phyloP scores from a whole-genome alignment of 208 protist genomes.

The Tritrichomonas foetus region DNA sequence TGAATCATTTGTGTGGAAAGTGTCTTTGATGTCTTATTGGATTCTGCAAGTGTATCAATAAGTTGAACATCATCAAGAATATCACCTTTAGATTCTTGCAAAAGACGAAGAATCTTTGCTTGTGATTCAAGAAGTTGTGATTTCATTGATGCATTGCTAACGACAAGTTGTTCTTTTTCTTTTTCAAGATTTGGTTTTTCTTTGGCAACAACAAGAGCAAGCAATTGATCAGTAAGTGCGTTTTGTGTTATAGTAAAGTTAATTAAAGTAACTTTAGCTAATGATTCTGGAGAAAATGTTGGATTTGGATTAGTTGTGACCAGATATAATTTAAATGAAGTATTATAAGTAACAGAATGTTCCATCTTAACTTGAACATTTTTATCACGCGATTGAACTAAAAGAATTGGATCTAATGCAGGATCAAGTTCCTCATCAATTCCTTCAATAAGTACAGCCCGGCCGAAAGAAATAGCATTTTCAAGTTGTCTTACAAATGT shows the following conservation, averaged over 20 bases:
- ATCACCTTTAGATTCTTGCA: slow-evolving; percentile 83
- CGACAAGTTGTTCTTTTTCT: slow-evolving; percentile 65
- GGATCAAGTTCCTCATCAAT: slow-evolving; percentile 89
- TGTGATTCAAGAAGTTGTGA: slow-evolving; percentile 85
- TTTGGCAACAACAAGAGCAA: slow-evolving; percentile 87
- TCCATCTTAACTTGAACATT: slow-evolving; percentile 57
- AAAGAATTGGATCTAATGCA: slow-evolving; percentile 88
- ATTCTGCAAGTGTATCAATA: slow-evolving; percentile 87
- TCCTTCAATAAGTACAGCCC: slow-evolving; percentile 78
- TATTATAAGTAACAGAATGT: slow-evolving; percentile 79
- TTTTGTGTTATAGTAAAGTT: slow-evolving; percentile 96
- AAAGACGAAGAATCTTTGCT: slow-evolving; percentile 83
- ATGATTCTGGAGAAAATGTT: slow-evolving; percentile 83
- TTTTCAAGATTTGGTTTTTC: slow-evolving; percentile 89
- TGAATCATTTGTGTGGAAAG: slow-evolving; percentile 75
- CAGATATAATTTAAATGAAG: slow-evolving; percentile 93
- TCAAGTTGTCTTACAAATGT: slow-evolving; percentile 50
- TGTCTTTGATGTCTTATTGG: slow-evolving; percentile 76
- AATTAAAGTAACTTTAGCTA: slow-evolving; percentile 85
- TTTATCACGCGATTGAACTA: slow-evolving; percentile 71
- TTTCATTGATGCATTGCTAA: slow-evolving; percentile 73
- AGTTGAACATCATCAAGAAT: slow-evolving; percentile 91
- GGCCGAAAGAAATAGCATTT: slow-evolving; percentile 73
- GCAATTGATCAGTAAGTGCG: slow-evolving; percentile 91
- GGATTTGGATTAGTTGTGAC: slow-evolving; percentile 92